Conservation (phyloP, 768 basidiomycete species). For the Gymnopilus dilepis region DNA sequence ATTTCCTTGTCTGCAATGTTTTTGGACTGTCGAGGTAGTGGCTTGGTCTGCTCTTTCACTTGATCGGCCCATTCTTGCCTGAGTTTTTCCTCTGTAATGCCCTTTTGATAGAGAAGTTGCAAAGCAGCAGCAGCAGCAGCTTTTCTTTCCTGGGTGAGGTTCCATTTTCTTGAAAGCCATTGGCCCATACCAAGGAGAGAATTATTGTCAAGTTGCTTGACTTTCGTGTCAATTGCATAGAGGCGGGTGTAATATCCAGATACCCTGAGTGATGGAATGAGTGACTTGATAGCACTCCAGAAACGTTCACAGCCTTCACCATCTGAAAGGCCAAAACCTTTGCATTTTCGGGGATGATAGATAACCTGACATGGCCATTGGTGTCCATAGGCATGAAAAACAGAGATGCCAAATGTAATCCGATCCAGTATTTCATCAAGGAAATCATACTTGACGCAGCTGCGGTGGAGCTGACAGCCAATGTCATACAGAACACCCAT, state of each 20-base stretch:
- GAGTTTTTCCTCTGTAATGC: slow-evolving; percentile 2
- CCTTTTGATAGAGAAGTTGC: not conserved
- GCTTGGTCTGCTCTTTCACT: slow-evolving; percentile 22
- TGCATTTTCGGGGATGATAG: slow-evolving; percentile 40
- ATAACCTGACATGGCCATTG: slow-evolving; percentile 43
- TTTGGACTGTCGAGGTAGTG: slow-evolving; percentile 12
- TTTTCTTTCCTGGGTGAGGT: not conserved
- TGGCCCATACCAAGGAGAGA: slow-evolving; percentile 5
- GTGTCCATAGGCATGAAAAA: slow-evolving; percentile 47
- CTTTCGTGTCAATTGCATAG: slow-evolving; percentile 18
- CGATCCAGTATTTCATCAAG: slow-evolving; percentile 25
- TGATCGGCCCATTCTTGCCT: slow-evolving; percentile 22
- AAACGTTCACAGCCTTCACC: too few relatives aligned
- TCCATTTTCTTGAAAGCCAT: slow-evolving; percentile 12
- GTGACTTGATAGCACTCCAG: too few relatives aligned
- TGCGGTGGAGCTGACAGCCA: slow-evolving; percentile 37
- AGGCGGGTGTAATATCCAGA: slow-evolving; percentile 16
- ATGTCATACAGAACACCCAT: too few relatives aligned
- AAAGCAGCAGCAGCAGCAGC: slow-evolving; percentile 8
- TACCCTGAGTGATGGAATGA: slow-evolving; percentile 18
- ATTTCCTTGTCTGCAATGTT: slow-evolving; percentile 6
- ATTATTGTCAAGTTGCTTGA: slow-evolving; percentile 12
- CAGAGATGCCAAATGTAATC: slow-evolving; percentile 35
- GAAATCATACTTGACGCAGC: slow-evolving; percentile 32
- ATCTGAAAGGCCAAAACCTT: slow-evolving; percentile 35